Conservation (phyloP, 148 eudicot species). For the Mesembryanthemum crystallinum region DNA sequence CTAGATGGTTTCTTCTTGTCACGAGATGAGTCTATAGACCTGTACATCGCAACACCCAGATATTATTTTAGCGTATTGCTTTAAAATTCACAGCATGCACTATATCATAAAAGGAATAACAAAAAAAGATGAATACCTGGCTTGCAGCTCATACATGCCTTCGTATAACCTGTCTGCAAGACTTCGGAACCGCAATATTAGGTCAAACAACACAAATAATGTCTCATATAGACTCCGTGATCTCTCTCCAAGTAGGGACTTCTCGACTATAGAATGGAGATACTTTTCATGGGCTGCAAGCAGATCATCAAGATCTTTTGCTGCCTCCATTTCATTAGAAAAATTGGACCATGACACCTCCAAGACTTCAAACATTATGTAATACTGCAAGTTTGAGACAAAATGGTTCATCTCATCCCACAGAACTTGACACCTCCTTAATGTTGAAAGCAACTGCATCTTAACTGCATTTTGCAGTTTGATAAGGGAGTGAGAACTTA, state of each 20-base stretch:
- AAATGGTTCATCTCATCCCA: constrained; percentile 99
- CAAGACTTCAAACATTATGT: constrained; percentile 99
- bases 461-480: constrained; percentile 70
- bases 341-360: constrained; percentile 97
- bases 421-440: constrained; percentile 88
- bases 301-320: constrained; percentile 95
- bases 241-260: constrained; percentile 90
- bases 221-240: constrained; percentile 67
- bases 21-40: constrained; percentile 49
- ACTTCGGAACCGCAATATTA: constrained; percentile 73
- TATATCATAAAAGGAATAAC: neutral
- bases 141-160: constrained; percentile 82
- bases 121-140: constrained; percentile 57
- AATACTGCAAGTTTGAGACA: constrained; percentile 88
- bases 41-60: constrained; percentile 34
- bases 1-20: constrained; percentile 45
- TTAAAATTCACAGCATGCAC: neutral
- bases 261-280: constrained; percentile 83
- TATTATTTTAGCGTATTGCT: neutral
- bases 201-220: constrained; percentile 75
- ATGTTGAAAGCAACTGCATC: constrained; percentile 62
- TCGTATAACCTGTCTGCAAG: constrained; percentile 89
- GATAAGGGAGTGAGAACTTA: constrained; percentile 59
- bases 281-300: constrained; percentile 97
- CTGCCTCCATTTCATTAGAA: constrained; percentile 80